Conservation (phyloP, 164 flowering plant species). For the Dillenia turbinata region DNA sequence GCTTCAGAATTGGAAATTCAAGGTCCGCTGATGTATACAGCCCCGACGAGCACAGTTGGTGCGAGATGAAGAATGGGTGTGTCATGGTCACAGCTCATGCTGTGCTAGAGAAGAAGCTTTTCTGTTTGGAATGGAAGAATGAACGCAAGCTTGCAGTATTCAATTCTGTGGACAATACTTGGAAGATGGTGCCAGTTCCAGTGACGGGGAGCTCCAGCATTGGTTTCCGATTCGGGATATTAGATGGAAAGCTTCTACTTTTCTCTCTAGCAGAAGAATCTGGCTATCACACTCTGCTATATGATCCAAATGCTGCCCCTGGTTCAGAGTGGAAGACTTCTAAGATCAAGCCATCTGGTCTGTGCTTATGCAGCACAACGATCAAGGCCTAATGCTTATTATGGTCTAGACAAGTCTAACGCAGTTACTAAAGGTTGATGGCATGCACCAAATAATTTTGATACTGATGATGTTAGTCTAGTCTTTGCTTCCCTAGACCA, state of each 20-base stretch:
- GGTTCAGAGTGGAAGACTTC: slow-evolving; percentile 82
- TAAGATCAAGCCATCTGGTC: slow-evolving; percentile 53
- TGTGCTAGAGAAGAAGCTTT: slow-evolving; percentile 67
- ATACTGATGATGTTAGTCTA: too few species aligned
- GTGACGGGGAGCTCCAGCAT: slow-evolving; percentile 71
- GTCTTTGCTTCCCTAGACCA: too few species aligned
- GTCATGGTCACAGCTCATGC: slow-evolving; percentile 98
- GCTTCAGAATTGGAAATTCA: slow-evolving; percentile 88
- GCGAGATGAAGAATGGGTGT: slow-evolving; percentile 87
- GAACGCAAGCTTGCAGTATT: slow-evolving; percentile 69
- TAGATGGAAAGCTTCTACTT: slow-evolving; percentile 70
- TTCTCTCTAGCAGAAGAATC: slow-evolving; percentile 58
- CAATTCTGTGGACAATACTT: slow-evolving; percentile 54
- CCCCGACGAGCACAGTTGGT: slow-evolving; percentile 66
- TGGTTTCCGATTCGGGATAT: slow-evolving; percentile 72
- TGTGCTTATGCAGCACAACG: slow-evolving; percentile 73
- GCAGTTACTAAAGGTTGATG: too few species aligned
- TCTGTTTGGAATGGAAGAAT: slow-evolving; percentile 96
- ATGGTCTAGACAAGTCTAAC: too few species aligned
- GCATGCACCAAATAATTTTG: too few species aligned
- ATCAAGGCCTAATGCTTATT: slow-evolving; percentile 51
- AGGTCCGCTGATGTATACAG: slow-evolving; percentile 73
- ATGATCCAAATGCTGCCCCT: slow-evolving; percentile 73
- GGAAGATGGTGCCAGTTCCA: slow-evolving; percentile 83
- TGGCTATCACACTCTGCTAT: slow-evolving; percentile 35